Base-by-base conservation (phyloP, 2,329 filamentous ascomycete species). In the Metarhizium album region DNA sequence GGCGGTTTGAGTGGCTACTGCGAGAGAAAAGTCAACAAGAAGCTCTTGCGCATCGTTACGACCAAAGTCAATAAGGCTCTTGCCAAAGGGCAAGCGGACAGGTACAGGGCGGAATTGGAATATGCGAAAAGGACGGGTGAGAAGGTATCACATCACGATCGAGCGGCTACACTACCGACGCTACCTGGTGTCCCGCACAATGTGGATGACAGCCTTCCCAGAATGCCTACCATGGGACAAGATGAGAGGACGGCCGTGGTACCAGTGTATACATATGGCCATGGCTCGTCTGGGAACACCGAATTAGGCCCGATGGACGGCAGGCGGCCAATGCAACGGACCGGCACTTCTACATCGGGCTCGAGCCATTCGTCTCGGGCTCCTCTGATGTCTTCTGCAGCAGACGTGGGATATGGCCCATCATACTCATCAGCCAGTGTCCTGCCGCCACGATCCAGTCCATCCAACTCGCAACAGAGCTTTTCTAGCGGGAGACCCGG, bases 11-110 rank as follows among this genome's bases (percentile, higher is more conserved):
- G 82, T 4, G 83, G 83, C 24, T 98, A 95, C 70, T 97, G 93
- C 65, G 85, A 87, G 54, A 84, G 90, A 45, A 97, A 97, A 72
- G 84, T 95, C 64, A 94, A 95, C 69, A 84, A 81, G 60, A 78
- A 90, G 57, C 75, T 98, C 57, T 86, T 86, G 62, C 82, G 82
- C 58, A 93, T 97, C 57, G 90, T 97, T 3, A 82, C 83, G 50
- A 79, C 75, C 60, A 96, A 93, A 70, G 87, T 95, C 60, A 89
- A 93, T 69, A 90, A 89, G 66, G 91, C 90, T 0, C 70, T 97
- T 24, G 86, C 84, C 48, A 89, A 90, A 59, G 86, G 93, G 49
- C 83, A 86, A 64, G 75, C 74, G 54, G 79, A 76, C 59, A 74
- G 76, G 58, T 69, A 70, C 23, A 78, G 72, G 60, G 74, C 72